Evolutionary conservation across 352 stramenopile species (phyloP), one percentile per base, ranked within the genome.

Genomic region (Pythium diclinum): DNA sequence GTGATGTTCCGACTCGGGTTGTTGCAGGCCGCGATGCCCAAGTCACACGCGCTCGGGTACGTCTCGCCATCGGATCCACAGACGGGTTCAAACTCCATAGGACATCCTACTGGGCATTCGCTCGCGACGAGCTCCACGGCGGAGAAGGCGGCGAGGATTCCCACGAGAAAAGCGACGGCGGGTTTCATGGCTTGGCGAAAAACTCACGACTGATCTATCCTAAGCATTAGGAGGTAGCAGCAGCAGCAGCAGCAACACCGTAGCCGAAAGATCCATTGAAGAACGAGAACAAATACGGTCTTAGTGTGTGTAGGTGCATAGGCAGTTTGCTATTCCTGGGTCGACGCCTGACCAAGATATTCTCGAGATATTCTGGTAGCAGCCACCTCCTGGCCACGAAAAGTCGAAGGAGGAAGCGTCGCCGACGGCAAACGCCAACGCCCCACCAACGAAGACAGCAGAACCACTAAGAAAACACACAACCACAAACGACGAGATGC

Each of bases 41-140:
- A 68, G 57, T 75, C 76, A 48, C 75, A 83, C 61, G 63, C 53
- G 57, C 78, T 83, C 14, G 60, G 52, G 56, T 79, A 83, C 17
- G 64, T 78, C 32, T 69, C 64, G 23, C 73, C 73, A 46, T 73
- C 69, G 38, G 71, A 70, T 21, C 77, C 53, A 36, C 61, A 68
- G 7, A 68, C 54, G 0, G 46, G 61, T n/a, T 40, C 32, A 42
- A 46, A 49, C 1, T 67, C 52, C 38, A 49, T 21, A 6, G 40
- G 17, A 32, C 60, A 67, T 7, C 48, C 53, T 3, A 49, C 2
- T 6, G 51, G 25, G 17, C 60, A 67, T 38, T 46, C 44, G 8
- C 9, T 28, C 7, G 23, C 14, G 1, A 19, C 49, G 28, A 33
- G n/a, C 1, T 28, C 25, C 4, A 10, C 3, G 4, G 38, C 5